phyloP scores from a whole-genome alignment of 2,329 filamentous ascomycete species.

The Clarireedia monteithiana region DNA sequence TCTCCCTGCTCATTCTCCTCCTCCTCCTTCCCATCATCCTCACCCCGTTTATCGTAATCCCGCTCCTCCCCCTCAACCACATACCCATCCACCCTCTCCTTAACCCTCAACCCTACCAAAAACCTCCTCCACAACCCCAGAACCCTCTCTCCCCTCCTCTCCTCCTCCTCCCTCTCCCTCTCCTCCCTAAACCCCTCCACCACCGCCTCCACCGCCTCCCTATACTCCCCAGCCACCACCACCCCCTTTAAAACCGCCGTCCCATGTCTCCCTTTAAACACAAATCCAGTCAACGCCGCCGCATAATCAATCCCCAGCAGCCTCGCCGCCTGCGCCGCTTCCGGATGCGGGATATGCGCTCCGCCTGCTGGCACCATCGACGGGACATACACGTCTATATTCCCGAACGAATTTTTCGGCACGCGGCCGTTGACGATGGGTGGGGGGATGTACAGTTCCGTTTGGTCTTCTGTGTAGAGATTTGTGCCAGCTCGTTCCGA shows the following conservation, averaged over 20 bases:
- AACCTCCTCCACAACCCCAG: constrained; percentile 69
- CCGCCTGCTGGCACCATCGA: constrained; percentile 85
- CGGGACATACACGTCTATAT: constrained; percentile 87
- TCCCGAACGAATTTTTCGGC: constrained; percentile 88
- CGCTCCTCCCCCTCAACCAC: constrained; percentile 18
- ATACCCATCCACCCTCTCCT: constrained; percentile 26
- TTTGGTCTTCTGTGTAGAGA: constrained; percentile 55
- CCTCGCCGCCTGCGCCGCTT: constrained; percentile 64
- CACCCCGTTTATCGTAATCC: constrained; percentile 55
- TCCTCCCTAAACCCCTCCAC: constrained; percentile 61
- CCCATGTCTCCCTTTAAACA: constrained; percentile 77
- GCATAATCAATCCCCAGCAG: constrained; percentile 77
- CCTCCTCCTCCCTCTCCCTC: constrained; percentile 53
- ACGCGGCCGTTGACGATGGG: constrained; percentile 68
- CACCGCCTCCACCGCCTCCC: constrained; percentile 63
- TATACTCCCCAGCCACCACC: constrained; percentile 65
- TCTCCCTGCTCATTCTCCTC: constrained; percentile 28
- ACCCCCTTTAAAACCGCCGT: constrained; percentile 75
- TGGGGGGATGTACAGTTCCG: constrained; percentile 66
- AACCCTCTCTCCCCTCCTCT: constrained; percentile 53
- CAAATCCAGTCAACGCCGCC: constrained; percentile 83
- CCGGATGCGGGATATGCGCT: constrained; percentile 57
- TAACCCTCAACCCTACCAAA: constrained; percentile 59
- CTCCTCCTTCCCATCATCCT: constrained; percentile 34
- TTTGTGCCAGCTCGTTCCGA: constrained; percentile 45